Conservation (phyloP, 139 green algal species). For the Picochlorum sp. region DNA sequence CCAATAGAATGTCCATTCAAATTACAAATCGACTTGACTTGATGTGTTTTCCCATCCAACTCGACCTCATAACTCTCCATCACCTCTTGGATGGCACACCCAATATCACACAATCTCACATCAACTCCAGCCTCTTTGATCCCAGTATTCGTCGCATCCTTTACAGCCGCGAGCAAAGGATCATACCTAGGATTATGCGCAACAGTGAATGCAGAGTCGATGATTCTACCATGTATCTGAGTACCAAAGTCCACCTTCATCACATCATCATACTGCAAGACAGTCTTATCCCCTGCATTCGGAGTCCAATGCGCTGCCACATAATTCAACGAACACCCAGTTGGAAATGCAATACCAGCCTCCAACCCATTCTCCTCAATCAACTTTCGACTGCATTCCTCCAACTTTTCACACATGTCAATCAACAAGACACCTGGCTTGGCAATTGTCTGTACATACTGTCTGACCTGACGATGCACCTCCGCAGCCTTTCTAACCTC, state of each 20-base stretch:
- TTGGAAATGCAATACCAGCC: constrained; percentile 84
- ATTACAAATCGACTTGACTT: constrained; percentile 76
- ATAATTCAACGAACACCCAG: constrained; percentile 91
- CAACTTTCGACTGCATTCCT: constrained; percentile 76
- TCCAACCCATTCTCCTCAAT: constrained; percentile 87
- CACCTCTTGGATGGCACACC: constrained; percentile 83
- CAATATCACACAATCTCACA: constrained; percentile 93
- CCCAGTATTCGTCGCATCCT: constrained; percentile 87
- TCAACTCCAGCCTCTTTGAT: constrained; percentile 85
- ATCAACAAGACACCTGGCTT: constrained; percentile 88
- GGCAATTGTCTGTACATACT: constrained; percentile 75
- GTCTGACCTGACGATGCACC: constrained; percentile 89
- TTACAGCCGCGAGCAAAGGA: constrained; percentile 78
- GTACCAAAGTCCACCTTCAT: constrained; percentile 98
- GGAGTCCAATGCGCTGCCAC: constrained; percentile 98
- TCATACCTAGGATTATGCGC: constrained; percentile 92
- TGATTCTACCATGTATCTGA: constrained; percentile 86
- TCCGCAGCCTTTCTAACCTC: constrained; percentile 88
- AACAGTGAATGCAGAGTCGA: constrained; percentile 95
- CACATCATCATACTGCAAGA: constrained; percentile 95
- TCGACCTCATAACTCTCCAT: constrained; percentile 96
- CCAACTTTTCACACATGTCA: constrained; percentile 90
- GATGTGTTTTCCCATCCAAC: constrained; percentile 85
- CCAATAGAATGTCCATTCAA: constrained; percentile 96
- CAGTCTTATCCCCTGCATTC: constrained; percentile 95